Percentiles rank a stretch among this genome's conserved stretches.
These are phyloP conservation scores for Myriosclerotinia duriaeana DNA, from an alignment of 2,329 filamentous ascomycete species.

Conservation along the genomic window DNA sequence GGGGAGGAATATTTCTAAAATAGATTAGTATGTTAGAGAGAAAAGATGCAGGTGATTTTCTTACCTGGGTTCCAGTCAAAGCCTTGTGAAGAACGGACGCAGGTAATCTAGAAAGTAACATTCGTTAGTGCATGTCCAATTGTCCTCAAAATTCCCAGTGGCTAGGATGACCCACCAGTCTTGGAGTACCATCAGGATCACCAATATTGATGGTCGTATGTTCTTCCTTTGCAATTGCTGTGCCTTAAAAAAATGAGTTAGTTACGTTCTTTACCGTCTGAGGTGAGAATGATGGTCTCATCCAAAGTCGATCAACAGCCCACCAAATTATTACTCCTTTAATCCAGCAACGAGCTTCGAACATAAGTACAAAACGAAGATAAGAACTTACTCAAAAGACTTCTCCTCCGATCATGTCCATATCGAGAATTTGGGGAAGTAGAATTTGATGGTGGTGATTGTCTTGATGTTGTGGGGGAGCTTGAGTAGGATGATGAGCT, in stretches of 20 bases:
- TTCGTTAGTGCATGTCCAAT: conserved; percentile 25
- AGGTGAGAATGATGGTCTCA: not conserved
- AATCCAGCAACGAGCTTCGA: not conserved
- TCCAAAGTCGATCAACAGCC: conserved; percentile 17
- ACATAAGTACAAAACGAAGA: conserved; percentile 23
- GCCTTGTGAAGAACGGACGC: conserved; percentile 75
- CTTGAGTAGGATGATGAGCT: conserved; percentile 60
- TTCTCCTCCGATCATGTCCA: conserved; percentile 57
- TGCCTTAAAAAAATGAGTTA: conserved; percentile 54
- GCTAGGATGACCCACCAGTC: conserved; percentile 57
- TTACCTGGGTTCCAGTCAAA: conserved; percentile 80
- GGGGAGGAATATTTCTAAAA: conserved; percentile 73
- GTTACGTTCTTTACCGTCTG: conserved; percentile 36
- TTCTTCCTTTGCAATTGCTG: conserved; percentile 70
- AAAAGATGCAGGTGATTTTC: conserved; percentile 26
- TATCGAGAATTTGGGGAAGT: conserved; percentile 43
- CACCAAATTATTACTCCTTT: not conserved
- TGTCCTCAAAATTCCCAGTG: conserved; percentile 22
- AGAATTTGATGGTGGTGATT: conserved; percentile 45
- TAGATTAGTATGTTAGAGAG: conserved; percentile 10
- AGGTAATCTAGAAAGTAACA: conserved; percentile 61
- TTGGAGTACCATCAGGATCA: conserved; percentile 68
- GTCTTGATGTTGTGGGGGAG: conserved; percentile 51
- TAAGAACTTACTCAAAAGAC: conserved; percentile 57
- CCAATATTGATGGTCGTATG: conserved; percentile 80